Conservation (phyloP, 768 basidiomycete genomes). For the Clavulina sp. region DNA sequence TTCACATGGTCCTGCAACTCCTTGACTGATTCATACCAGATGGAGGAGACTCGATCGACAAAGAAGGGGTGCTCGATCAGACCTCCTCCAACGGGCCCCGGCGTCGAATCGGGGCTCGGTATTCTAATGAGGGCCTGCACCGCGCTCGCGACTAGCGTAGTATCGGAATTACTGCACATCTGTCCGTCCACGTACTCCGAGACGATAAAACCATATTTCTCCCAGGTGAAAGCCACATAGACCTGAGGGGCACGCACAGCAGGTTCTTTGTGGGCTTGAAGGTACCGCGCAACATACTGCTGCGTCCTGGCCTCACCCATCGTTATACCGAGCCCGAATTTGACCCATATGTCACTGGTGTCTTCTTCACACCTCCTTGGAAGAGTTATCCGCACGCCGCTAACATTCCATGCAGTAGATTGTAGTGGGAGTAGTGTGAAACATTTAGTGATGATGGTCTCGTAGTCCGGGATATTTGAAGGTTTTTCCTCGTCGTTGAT, state of each 20-base stretch:
- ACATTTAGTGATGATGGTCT: too few relatives aligned
- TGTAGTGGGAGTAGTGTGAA: too few relatives aligned
- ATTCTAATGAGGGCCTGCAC: conserved; percentile 1
- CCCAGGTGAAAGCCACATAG: neutral
- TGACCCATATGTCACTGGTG: too few relatives aligned
- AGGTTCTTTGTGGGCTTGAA: neutral
- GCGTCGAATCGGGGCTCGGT: neutral
- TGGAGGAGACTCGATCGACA: neutral
- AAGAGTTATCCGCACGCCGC: too few relatives aligned
- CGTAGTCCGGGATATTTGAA: too few relatives aligned
- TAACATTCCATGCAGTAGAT: too few relatives aligned
- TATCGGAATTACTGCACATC: neutral
- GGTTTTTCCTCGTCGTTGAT: too few relatives aligned
- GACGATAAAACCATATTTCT: neutral
- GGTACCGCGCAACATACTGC: conserved; percentile 1
- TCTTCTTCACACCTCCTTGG: too few relatives aligned
- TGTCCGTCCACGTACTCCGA: conserved; percentile 2
- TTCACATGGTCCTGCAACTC: conserved; percentile 5
- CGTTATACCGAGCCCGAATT: neutral
- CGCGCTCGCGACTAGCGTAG: neutral
- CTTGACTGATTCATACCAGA: conserved; percentile 1
- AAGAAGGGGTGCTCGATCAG: conserved; percentile 2
- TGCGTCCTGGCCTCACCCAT: conserved; percentile 1
- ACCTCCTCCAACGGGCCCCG: conserved; percentile 4
- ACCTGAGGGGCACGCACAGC: conserved; percentile 1